Base-by-base conservation (phyloP, 169 alveolate species). In the Plasmodium cynomolgi region DNA sequence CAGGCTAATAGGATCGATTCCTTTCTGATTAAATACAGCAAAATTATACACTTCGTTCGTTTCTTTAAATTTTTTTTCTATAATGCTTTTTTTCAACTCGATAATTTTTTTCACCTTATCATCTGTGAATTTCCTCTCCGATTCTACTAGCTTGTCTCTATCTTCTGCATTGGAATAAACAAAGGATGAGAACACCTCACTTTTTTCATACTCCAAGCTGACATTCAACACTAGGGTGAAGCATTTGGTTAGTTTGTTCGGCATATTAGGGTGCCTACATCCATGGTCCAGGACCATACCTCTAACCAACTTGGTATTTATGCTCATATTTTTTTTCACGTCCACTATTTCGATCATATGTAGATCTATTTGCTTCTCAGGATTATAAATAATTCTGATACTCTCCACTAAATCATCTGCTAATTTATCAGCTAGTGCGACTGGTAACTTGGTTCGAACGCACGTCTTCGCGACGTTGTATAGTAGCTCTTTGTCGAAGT, bases 201-300 rank as follows among this genome's bases (percentile, higher is more conserved):
- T 98, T 96, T 99, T 98, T 96, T 99, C 99, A 96, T 99, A 99
- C 96, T 99, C 99, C 84, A 99, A 97, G 34, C 99, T 98, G 37
- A 99, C 99, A 97, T 99, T 99, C 93, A 99, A 98, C 54, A 99
- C 98, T 86, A 99, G 97, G 26, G 99, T 99, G 96, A 97, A 99
- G 92, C 99, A 98, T 95, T 99, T 99, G 94, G 98, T 98, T 50
- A 99, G 97, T 83, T 97, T 96, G 94, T 98, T 98, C n/a, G 99
- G 99, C 99, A 99, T 99, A 84, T 98, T 99, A 62, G 99, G 99
- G 94, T 99, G 99, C 71, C 99, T 95, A 13, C 99, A 98, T 11
- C 99, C 99, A 96, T 99, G 99, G 96, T 99, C 99, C 91, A 99
- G 94, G 6, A 99, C 99, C 98, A 98, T 96, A 2, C 99, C 99